Evolutionary conservation across 345 rosid genomes (phyloP).

Genomic region (Eucalyptus sp.): DNA sequence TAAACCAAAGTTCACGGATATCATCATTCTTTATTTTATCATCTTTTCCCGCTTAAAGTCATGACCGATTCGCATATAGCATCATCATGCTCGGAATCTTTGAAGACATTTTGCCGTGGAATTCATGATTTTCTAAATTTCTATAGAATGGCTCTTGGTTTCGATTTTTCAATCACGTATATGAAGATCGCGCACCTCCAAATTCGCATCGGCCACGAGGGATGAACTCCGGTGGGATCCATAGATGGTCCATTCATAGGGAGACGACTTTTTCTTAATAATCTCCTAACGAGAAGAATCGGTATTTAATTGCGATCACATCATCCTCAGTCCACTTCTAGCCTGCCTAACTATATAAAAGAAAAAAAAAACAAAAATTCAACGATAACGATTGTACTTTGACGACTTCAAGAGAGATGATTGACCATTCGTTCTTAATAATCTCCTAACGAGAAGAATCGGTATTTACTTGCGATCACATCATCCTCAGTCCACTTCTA

Average conservation of each 20-base stretch:
- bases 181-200: not conserved
- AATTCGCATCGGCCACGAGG: not conserved
- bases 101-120: not conserved
- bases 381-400: not conserved
- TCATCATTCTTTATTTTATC: not conserved
- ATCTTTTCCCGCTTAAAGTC: not conserved
- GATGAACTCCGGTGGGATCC: not conserved
- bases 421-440: too few species aligned
- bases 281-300: not conserved
- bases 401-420: not conserved
- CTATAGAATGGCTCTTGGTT: not conserved
- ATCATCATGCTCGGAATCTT: not conserved
- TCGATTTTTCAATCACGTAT: not conserved
- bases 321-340: not conserved
- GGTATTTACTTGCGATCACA: too few species aligned
- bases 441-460: too few species aligned
- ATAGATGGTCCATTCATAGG: not conserved
- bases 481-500: too few species aligned
- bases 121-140: not conserved
- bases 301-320: not conserved
- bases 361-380: not conserved
- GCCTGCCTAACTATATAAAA: not conserved
- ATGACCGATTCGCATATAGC: not conserved
- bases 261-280: not conserved
- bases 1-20: too few species aligned